Base-by-base conservation (phyloP, 768 basidiomycete species). In the Omphalotus guepiniiformis region DNA sequence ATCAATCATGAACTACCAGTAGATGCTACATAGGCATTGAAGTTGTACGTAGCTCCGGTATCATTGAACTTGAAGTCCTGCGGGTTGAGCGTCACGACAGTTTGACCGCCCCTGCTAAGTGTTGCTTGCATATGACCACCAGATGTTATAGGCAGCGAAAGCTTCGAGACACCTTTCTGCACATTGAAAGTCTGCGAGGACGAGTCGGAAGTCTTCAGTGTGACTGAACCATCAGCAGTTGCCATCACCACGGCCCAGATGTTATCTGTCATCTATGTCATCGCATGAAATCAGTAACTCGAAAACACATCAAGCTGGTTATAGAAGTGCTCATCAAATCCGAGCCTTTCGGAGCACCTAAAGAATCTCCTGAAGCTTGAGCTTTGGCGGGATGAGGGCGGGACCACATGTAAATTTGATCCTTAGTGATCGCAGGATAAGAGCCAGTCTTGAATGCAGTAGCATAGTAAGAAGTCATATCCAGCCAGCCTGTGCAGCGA, bases 241-340 rank as follows among this genome's bases (percentile, higher is more conserved):
- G 82, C 69, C 53, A 88, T 68, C 4, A 83, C 75, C 15, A 87
- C 69, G 4, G 70, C 85, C 84, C 87, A 90, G 18, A 86, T 63
- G 18, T 65, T 69, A 61, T 90, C 85, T 50, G 76, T 58, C 5
- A 78, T 73, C 81, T 86, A 56, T n/a, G n/a, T n/a, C n/a, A n/a
- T n/a, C n/a, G n/a, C n/a, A 54, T 55, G 54, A 58, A 43, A 55
- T 49, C n/a, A n/a, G n/a, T 49, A 54, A 47, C 12, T 4, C 6
- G n/a, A n/a, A 9, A 6, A 26, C 26, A 22, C 36, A 21, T 34
- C n/a, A n/a, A n/a, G n/a, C n/a, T n/a, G n/a, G n/a, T n/a, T n/a
- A n/a, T n/a, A n/a, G n/a, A n/a, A n/a, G n/a, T n/a, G 65, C 79
- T 36, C 54, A 83, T 80, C 55, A 83, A 61, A 51, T 84, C 65